Base-by-base conservation (phyloP, 176 grass and related monocot species). In the Avena sativa region DNA sequence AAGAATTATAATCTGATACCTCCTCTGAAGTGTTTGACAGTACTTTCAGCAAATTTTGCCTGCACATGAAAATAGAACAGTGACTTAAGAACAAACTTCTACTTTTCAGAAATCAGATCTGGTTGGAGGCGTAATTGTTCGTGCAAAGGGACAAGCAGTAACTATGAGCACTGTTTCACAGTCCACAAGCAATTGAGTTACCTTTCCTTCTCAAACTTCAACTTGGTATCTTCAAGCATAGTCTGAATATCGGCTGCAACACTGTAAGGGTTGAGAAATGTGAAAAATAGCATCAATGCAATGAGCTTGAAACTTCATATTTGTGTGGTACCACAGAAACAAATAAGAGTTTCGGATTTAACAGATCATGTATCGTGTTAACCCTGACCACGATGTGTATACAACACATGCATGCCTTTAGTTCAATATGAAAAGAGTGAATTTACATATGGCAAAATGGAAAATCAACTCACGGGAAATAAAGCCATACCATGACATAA, bases 191-290 rank as follows among this genome's bases (percentile, higher is more conserved):
- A 72, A 69, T 34, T 9, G 56, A 21, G 8, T 74, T 98, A 94
- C 93, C 96, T 98, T 80, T 98, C 93, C 59, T 90, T 88, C 66
- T 92, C 87, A 85, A 87, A 92, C 60, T 91, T 98, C 46, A 81
- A 86, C 84, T 90, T 92, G 49, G 90, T 88, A 81, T 98, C 93
- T 80, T 95, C 81, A 32, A 94, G 60, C 91, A 94, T 91, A 44
- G 63, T 76, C 49, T 84, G 86, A 87, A 94, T 89, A 79, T 95
- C 92, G 32, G 50, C 84, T 65, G 90, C 88, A 16, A 90, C 88
- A 90, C 96, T 98, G 83, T 49, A 53, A 67, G 58, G 58, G 53
- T 79, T 57, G 66, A 73, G 58, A 46, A 68, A 87, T 64, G 13
- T 30, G 55, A 28, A 73, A 25, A 46, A 74, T 25, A 55, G 69